These are phyloP conservation scores for Calonectria multiphialidica DNA, from an alignment of 2,329 filamentous ascomycete species.

Conservation along the genomic window DNA sequence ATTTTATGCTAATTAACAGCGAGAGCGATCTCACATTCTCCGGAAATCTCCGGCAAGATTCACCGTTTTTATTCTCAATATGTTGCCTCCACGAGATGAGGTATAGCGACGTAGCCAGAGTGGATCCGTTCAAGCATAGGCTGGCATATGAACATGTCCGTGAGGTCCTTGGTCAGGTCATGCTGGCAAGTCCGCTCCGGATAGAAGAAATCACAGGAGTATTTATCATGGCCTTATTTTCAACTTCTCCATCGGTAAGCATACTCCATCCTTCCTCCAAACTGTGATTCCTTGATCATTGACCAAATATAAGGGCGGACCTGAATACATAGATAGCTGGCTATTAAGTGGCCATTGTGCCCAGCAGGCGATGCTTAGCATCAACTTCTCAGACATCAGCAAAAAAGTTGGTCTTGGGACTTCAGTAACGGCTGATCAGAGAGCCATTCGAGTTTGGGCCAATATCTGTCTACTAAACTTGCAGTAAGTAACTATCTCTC, in stretches of 20 bases:
- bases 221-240: slow-evolving; percentile 51
- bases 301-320: slow-evolving; percentile 26
- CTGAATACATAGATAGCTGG: slow-evolving; percentile 58
- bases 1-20: slow-evolving; percentile 25
- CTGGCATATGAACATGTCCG: slow-evolving; percentile 55
- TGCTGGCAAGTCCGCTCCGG: slow-evolving; percentile 53
- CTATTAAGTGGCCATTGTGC: slow-evolving; percentile 56
- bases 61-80: slow-evolving; percentile 54
- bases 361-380: slow-evolving; percentile 57
- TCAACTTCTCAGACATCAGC: slow-evolving; percentile 56
- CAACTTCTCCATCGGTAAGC: slow-evolving; percentile 34
- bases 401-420: slow-evolving; percentile 48
- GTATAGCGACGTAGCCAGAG: slow-evolving; percentile 33
- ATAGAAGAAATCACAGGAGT: slow-evolving; percentile 56
- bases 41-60: slow-evolving; percentile 46
- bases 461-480: slow-evolving; percentile 32
- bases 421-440: slow-evolving; percentile 48
- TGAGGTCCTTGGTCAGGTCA: slow-evolving; percentile 52
- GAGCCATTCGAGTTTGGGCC: slow-evolving; percentile 39
- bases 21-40: slow-evolving; percentile 26
- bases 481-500: slow-evolving; percentile 28
- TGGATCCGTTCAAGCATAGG: slow-evolving; percentile 43
- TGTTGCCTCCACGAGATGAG: slow-evolving; percentile 54
- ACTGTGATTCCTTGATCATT: not conserved
- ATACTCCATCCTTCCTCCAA: not conserved